Evolutionary conservation across 2,329 filamentous ascomycete species (phyloP).

Genomic region (Colletotrichum filicis): DNA sequence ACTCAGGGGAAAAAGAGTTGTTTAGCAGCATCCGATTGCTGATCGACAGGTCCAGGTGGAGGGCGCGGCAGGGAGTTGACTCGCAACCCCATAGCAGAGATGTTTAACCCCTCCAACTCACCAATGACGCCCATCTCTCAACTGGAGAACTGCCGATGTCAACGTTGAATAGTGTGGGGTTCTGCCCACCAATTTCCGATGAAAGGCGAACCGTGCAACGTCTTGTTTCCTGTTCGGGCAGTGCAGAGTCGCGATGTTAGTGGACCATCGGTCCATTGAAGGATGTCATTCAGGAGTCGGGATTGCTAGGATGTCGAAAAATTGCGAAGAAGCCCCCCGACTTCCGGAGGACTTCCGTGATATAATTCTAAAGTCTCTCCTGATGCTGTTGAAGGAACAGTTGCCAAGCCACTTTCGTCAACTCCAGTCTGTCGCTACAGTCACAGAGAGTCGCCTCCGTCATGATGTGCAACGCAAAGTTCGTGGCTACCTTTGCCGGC

Average conservation of each 20-base stretch:
- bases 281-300: constrained; percentile 1
- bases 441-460: not conserved
- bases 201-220: constrained; percentile 17
- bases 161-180: constrained; percentile 13
- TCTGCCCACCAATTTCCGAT: constrained; percentile 27
- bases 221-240: not conserved
- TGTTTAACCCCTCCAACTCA: not conserved
- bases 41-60: constrained; percentile 17
- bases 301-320: not conserved
- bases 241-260: constrained; percentile 10
- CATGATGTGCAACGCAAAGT: constrained; percentile 30
- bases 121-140: constrained; percentile 9
- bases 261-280: constrained; percentile 16
- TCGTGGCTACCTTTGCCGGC: constrained; percentile 18
- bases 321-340: constrained; percentile 3
- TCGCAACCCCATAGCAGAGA: constrained; percentile 7
- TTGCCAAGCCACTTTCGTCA: not conserved
- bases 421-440: not conserved
- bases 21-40: constrained; percentile 6
- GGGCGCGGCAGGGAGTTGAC: constrained; percentile 11
- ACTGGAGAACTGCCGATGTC: constrained; percentile 10
- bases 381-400: not conserved
- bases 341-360: not conserved
- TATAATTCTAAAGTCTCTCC: not conserved
- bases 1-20: not conserved